These are phyloP conservation scores for Aspergillus cristatus DNA, from an alignment of 495 filamentous ascomycete species.

Conservation along the genomic window DNA sequence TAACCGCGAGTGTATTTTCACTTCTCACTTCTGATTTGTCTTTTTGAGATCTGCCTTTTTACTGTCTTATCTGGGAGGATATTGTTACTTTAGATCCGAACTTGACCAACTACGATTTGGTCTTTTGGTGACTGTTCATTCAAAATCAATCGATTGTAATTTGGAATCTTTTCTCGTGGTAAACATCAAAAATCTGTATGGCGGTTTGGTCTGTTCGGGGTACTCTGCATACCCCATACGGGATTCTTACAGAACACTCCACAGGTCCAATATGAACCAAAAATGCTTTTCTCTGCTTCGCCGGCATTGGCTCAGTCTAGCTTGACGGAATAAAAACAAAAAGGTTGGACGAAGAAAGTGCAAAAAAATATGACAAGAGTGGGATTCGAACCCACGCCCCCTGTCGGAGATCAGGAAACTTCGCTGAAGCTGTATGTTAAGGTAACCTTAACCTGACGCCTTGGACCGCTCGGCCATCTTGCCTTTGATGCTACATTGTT, in stretches of 20 bases:
- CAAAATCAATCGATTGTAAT: slow-evolving; percentile 8
- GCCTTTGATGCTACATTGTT: too few species aligned
- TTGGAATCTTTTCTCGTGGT: slow-evolving; percentile 3
- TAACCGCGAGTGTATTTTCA: too few species aligned
- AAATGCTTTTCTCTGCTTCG: too few species aligned
- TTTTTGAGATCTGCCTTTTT: background rate
- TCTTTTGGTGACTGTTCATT: slow-evolving; percentile 1
- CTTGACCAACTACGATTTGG: background rate
- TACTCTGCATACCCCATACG: too few species aligned
- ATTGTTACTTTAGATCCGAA: background rate
- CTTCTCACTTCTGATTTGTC: slow-evolving; percentile 1
- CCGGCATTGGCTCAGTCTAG: too few species aligned
- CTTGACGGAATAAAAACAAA: too few species aligned
- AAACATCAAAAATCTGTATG: too few species aligned
- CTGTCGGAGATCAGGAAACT: background rate
- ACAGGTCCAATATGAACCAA: too few species aligned
- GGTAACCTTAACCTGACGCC: background rate
- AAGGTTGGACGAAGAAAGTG: too few species aligned
- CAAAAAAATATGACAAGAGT: slow-evolving; percentile 29
- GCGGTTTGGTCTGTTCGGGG: too few species aligned
- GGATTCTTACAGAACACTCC: too few species aligned
- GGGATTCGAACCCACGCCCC: slow-evolving; percentile 38
- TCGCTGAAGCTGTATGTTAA: background rate
- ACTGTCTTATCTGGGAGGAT: background rate
- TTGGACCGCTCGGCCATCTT: slow-evolving; percentile 1